phyloP scores from a whole-genome alignment of 306 rosid genomes.

The Castanospermum australe region DNA sequence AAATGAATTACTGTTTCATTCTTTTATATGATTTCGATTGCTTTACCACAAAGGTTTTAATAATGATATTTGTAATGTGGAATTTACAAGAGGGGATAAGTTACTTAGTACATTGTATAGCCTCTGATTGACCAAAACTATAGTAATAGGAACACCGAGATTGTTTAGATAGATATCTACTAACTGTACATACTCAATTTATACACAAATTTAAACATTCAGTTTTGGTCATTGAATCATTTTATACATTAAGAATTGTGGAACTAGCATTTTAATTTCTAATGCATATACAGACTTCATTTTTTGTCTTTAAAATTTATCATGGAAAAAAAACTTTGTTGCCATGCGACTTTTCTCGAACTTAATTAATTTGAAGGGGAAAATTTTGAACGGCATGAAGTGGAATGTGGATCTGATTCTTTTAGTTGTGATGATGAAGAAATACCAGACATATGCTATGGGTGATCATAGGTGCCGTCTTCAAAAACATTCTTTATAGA shows the following conservation, averaged over 20 bases:
- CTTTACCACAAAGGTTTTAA: neutral
- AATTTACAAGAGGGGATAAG: neutral
- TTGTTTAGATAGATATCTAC: too few relatives aligned
- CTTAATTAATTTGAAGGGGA: neutral
- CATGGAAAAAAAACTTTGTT: neutral
- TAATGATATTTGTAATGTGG: too few relatives aligned
- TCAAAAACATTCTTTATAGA: slow-evolving; percentile 30
- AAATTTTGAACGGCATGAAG: neutral
- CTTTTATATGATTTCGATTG: neutral
- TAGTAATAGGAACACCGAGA: too few relatives aligned
- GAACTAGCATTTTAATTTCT: neutral
- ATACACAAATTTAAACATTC: too few relatives aligned
- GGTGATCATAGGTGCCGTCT: neutral
- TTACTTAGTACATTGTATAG: too few relatives aligned
- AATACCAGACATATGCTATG: neutral
- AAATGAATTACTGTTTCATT: neutral
- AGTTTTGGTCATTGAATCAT: too few relatives aligned
- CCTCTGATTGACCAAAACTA: too few relatives aligned
- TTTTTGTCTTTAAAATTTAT: too few relatives aligned
- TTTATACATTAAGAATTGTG: neutral
- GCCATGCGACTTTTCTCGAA: neutral
- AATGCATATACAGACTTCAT: neutral
- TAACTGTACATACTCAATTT: too few relatives aligned
- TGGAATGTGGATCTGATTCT: neutral
- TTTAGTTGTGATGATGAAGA: neutral